Evolutionary conservation across 2,329 filamentous ascomycete genomes (phyloP).

Genomic region (Penicillium sp.): DNA sequence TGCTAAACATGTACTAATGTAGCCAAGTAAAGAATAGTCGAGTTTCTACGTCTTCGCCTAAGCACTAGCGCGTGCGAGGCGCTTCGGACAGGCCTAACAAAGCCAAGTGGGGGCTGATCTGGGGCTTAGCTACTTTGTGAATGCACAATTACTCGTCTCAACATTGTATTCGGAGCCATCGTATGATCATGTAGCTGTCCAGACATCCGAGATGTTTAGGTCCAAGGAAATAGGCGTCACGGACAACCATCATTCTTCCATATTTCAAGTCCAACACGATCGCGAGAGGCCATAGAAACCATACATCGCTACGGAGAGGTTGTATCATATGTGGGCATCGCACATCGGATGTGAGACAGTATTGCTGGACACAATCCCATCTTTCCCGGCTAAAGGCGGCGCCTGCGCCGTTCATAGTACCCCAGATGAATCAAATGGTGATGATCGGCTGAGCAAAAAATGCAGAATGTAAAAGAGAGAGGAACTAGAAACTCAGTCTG

Average conservation of each 20-base stretch:
- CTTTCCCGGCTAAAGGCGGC: conserved; percentile 8
- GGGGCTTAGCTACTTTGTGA: not conserved
- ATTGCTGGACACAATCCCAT: not conserved
- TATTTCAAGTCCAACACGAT: not conserved
- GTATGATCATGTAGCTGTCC: not conserved
- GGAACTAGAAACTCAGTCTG: conserved; percentile 8
- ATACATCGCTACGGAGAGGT: not conserved
- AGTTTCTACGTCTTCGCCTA: not conserved
- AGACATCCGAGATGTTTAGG: not conserved
- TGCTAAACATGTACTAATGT: not conserved
- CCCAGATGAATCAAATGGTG: not conserved
- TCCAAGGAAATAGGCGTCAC: not conserved
- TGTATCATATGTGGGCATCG: not conserved
- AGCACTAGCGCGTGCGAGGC: not conserved
- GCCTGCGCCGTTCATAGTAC: conserved; percentile 17
- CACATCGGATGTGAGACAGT: not conserved
- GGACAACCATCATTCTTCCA: not conserved
- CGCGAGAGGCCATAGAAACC: not conserved
- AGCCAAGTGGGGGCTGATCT: not conserved
- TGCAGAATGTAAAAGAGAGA: conserved; percentile 3
- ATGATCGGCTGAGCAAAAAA: conserved; percentile 1
- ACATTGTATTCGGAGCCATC: not conserved
- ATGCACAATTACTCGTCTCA: not conserved
- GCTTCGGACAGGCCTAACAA: not conserved
- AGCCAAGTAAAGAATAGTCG: not conserved